Percentiles rank a stretch among this genome's conserved stretches.
Conservation (phyloP, 805 yeast species). For the Soucietia sequanensis region DNA sequence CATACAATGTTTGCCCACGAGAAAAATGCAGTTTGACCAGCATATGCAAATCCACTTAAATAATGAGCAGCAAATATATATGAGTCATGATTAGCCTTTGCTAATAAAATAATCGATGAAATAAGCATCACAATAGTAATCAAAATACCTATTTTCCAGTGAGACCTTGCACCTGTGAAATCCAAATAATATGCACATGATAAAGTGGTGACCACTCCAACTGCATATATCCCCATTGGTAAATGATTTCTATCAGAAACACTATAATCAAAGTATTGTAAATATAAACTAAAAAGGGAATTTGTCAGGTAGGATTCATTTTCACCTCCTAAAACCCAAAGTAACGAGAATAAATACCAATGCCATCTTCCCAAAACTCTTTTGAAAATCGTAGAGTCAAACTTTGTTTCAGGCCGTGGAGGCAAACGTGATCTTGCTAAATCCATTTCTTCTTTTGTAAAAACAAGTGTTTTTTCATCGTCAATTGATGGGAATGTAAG, state of each 20-base stretch:
- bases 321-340: slow-evolving; percentile 38
- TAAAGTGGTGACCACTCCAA: slow-evolving; percentile 31
- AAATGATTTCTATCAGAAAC: slow-evolving; percentile 31
- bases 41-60: slow-evolving; percentile 51
- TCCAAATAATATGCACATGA: slow-evolving; percentile 28
- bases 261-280: slow-evolving; percentile 25
- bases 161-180: slow-evolving; percentile 35
- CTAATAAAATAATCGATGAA: slow-evolving; percentile 46
- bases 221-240: slow-evolving; percentile 39
- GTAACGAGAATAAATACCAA: slow-evolving; percentile 34
- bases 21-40: slow-evolving; percentile 60
- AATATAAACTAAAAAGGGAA: slow-evolving; percentile 33
- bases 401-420: slow-evolving; percentile 21
- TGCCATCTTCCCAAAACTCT: slow-evolving; percentile 41
- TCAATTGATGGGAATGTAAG: slow-evolving; percentile 61
- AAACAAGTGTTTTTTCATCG: slow-evolving; percentile 29
- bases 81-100: slow-evolving; percentile 35
- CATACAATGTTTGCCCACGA: slow-evolving; percentile 66
- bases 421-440: slow-evolving; percentile 39
- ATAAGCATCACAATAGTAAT: slow-evolving; percentile 43
- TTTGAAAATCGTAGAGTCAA: slow-evolving; percentile 36
- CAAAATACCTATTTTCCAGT: slow-evolving; percentile 50
- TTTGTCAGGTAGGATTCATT: slow-evolving; percentile 35
- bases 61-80: slow-evolving; percentile 55
- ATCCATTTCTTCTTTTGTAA: slow-evolving; percentile 22